Evolutionary conservation across 768 basidiomycete genomes (phyloP).

Genomic region (Hortiboletus campestris): DNA sequence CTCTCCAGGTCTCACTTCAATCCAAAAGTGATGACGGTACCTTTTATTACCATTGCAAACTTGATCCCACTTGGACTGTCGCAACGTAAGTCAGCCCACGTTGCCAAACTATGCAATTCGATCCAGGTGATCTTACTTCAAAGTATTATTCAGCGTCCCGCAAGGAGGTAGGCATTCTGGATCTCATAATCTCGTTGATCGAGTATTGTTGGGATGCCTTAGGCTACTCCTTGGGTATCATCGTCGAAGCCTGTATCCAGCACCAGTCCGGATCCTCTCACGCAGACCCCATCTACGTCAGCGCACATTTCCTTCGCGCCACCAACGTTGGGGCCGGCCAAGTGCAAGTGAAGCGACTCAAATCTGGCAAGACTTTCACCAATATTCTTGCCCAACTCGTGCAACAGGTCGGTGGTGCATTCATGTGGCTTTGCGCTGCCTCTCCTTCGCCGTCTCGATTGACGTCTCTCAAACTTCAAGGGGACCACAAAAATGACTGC

Average conservation of each 20-base stretch:
- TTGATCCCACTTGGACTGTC: conserved; percentile 48
- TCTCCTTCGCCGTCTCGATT: not conserved
- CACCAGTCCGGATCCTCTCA: conserved; percentile 49
- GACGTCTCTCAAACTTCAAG: conserved; percentile 29
- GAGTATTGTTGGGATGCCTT: not conserved
- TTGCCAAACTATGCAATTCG: not conserved
- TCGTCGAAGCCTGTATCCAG: conserved; percentile 53
- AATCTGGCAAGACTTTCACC: conserved; percentile 50
- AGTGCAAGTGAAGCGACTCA: conserved; percentile 48
- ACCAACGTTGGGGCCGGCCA: conserved; percentile 42
- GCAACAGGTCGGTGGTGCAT: conserved; percentile 46
- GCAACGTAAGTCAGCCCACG: conserved; percentile 36
- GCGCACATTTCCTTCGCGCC: conserved; percentile 55
- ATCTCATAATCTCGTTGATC: not conserved
- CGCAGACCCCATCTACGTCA: conserved; percentile 57
- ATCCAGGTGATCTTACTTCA: not conserved
- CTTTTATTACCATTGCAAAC: conserved; percentile 27
- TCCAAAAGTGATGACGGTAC: conserved; percentile 22
- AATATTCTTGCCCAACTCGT: conserved; percentile 57
- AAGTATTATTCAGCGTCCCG: conserved; percentile 38
- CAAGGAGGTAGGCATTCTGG: conserved; percentile 45
- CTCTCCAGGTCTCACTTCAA: conserved; percentile 21
- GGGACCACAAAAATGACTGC: conserved; percentile 44
- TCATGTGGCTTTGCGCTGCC: not conserved
- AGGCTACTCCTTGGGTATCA: conserved; percentile 60